These are phyloP conservation scores for Abortiporus biennis DNA, from an alignment of 1,284 basidiomycete species.

Conservation along the genomic window DNA sequence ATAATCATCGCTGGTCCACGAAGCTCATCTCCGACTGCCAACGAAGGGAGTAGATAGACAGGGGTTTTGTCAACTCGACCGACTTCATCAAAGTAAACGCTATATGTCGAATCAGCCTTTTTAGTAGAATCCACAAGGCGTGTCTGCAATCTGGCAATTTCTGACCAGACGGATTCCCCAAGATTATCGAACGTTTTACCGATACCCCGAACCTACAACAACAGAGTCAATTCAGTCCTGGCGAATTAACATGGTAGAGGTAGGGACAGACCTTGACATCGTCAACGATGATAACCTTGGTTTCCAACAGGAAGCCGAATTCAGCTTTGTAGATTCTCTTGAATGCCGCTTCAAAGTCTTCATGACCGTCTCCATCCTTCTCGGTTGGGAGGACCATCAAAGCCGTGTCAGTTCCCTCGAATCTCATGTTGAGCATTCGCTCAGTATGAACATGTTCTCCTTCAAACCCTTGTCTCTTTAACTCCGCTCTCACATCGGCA, in stretches of 20 bases:
- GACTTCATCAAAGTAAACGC: conserved; percentile 76
- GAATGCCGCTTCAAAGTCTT: conserved; percentile 81
- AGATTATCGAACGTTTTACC: conserved; percentile 87
- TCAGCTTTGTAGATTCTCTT: conserved; percentile 71
- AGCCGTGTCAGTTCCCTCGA: conserved; percentile 88
- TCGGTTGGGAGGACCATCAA: conserved; percentile 74
- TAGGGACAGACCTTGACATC: conserved; percentile 72
- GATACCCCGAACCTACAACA: conserved; percentile 62
- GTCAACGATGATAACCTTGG: conserved; percentile 78
- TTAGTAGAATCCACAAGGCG: conserved; percentile 30
- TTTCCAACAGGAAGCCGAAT: conserved; percentile 89
- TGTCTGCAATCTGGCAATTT: conserved; percentile 48
- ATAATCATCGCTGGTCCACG: conserved; percentile 86
- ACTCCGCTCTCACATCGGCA: conserved; percentile 55
- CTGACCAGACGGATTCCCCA: conserved; percentile 75
- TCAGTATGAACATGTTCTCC: conserved; percentile 67
- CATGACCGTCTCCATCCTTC: conserved; percentile 47
- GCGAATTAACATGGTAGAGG: too few species aligned
- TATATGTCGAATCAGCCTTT: conserved; percentile 47
- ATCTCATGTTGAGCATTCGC: conserved; percentile 87
- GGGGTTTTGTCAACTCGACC: conserved; percentile 76
- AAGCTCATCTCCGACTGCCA: conserved; percentile 68
- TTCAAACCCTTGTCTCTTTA: conserved; percentile 78
- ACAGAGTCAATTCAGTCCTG: not conserved
- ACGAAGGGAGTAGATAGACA: conserved; percentile 64